Conservation (phyloP, 306 rosid species). For the Quercus dentata region DNA sequence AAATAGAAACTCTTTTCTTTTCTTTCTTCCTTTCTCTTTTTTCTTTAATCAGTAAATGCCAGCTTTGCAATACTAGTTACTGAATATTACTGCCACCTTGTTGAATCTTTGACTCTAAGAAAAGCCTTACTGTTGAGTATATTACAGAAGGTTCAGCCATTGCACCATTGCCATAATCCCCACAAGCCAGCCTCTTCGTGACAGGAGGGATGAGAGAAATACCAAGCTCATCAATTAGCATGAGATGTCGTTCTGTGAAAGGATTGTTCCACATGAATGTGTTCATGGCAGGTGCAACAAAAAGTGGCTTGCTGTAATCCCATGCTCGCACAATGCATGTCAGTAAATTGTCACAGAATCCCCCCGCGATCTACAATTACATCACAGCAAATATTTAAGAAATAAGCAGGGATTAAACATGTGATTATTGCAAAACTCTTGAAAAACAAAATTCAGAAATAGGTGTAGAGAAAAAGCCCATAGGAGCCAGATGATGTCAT, state of each 20-base stretch:
- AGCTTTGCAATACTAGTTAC: slow-evolving; percentile 12
- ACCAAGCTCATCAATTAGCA: slow-evolving; percentile 67
- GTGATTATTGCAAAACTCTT: not conserved
- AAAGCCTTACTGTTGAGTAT: slow-evolving; percentile 82
- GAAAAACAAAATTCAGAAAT: not conserved
- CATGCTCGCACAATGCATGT: slow-evolving; percentile 82
- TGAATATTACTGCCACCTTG: slow-evolving; percentile 39
- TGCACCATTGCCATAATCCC: slow-evolving; percentile 94
- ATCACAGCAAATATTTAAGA: slow-evolving; percentile 6
- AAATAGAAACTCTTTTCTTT: too few species aligned
- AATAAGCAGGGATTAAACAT: not conserved
- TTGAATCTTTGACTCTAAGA: slow-evolving; percentile 51
- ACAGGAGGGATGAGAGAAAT: slow-evolving; percentile 72
- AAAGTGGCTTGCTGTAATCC: slow-evolving; percentile 76
- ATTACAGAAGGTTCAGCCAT: slow-evolving; percentile 92
- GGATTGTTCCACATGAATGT: slow-evolving; percentile 68
- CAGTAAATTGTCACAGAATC: slow-evolving; percentile 73
- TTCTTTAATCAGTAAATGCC: too few species aligned
- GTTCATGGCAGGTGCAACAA: slow-evolving; percentile 88
- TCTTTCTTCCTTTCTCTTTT: too few species aligned
- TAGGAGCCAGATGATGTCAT: too few species aligned
- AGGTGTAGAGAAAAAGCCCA: not conserved
- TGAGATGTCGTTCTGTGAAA: slow-evolving; percentile 60
- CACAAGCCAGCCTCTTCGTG: slow-evolving; percentile 65
- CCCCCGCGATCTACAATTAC: slow-evolving; percentile 62